Percentiles rank a stretch among this genome's conserved stretches.
These are phyloP conservation scores for Blumeria graminis DNA, from an alignment of 2,329 filamentous ascomycete species.

Conservation along the genomic window DNA sequence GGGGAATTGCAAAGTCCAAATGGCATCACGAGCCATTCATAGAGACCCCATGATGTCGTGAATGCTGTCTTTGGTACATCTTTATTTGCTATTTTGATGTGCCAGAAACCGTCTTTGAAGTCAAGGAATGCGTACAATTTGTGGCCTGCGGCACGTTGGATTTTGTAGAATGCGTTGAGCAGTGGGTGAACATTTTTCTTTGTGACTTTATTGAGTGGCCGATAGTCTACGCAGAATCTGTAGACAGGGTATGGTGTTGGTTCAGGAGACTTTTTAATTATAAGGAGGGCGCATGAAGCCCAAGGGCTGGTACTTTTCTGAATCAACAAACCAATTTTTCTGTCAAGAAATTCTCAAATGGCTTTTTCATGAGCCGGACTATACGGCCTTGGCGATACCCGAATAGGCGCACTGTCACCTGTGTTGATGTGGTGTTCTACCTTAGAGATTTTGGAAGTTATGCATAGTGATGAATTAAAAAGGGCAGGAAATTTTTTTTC, in stretches of 20 bases:
- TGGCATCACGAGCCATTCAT: constrained; percentile 2
- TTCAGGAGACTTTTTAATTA: neutral
- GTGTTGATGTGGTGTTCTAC: neutral
- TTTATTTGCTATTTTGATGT: neutral
- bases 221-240: neutral
- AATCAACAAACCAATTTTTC: neutral
- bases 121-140: neutral
- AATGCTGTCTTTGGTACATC: neutral
- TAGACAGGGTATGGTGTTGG: neutral
- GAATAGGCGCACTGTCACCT: neutral
- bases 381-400: neutral
- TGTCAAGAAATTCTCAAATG: neutral
- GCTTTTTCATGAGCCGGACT: neutral
- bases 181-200: neutral
- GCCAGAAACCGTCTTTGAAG: neutral
- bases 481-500: neutral
- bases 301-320: neutral
- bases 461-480: neutral
- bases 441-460: neutral
- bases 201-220: neutral
- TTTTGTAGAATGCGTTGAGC: neutral
- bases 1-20: constrained; percentile 2
- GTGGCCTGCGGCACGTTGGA: neutral
- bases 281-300: neutral
- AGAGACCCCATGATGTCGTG: neutral